These are phyloP conservation scores for Jamesozyma lodderae DNA, from an alignment of 805 yeast species.

Conservation along the genomic window DNA sequence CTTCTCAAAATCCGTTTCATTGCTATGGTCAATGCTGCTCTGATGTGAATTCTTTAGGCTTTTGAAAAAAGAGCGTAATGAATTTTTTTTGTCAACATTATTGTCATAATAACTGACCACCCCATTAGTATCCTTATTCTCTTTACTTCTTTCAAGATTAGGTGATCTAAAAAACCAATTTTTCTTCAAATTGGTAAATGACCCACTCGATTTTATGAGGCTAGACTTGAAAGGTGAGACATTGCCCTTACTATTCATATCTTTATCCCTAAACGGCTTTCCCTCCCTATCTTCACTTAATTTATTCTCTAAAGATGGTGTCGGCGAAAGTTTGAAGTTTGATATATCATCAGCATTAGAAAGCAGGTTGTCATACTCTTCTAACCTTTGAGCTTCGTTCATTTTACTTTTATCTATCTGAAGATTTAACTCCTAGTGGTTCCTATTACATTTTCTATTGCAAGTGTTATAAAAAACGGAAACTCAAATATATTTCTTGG, in stretches of 20 bases:
- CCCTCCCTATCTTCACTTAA: neutral
- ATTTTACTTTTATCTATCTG: no score
- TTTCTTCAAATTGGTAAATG: neutral
- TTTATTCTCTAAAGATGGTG: neutral
- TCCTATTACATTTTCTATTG: no score
- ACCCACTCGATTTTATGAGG: no score
- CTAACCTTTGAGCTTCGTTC: no score
- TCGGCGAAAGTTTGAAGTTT: constrained; percentile 1
- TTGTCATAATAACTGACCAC: no score
- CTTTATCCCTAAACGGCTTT: neutral
- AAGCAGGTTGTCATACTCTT: neutral
- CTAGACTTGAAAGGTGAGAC: neutral
- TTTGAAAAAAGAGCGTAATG: neutral
- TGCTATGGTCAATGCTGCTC: neutral
- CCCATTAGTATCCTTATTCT: neutral
- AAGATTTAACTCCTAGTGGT: no score
- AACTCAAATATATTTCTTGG: no score
- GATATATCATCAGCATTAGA: constrained; percentile 1
- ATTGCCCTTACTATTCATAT: neutral
- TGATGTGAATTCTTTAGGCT: neutral
- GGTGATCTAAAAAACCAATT: neutral
- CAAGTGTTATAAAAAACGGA: no score
- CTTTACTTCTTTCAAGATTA: neutral
- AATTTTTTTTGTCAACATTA: neutral
- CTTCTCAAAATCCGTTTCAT: neutral